Evolutionary conservation across 2,329 filamentous ascomycete species (phyloP), one percentile per base, ranked within the genome.

Genomic region (Alternaria burnsii): DNA sequence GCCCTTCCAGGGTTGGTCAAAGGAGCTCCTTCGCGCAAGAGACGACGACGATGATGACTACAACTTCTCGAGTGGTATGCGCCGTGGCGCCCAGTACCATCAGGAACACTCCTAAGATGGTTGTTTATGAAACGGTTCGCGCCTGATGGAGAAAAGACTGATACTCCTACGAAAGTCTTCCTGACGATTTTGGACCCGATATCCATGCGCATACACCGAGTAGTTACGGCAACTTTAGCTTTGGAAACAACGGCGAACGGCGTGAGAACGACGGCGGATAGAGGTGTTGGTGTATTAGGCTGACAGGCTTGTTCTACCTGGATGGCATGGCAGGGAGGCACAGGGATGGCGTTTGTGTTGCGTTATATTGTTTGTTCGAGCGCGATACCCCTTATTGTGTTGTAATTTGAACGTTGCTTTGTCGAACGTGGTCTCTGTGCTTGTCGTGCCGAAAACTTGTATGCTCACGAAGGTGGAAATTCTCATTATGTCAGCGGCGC

Each of bases 11-110:
- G 75, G 74, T 5, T 77, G 75, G 75, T 71, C 68, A 18, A 74
- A 67, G 58, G 74, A 76, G 11, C 68, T 76, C 4, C 63, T 78
- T 5, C 70, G 68, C 43, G 76, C 76, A 18, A 67, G 71, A 56
- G 69, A 77, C 32, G 66, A 70, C 30, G 62, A 73, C 28, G 76
- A 78, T 22, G 76, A 79, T 52, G 74, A 77, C 43, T 78, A 78
- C 63, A 78, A 78, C 57, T 78, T 78, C 42, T 57, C 71, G 12
- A 70, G 67, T 20, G 68, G 69, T 28, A 62, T 62, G 54, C 62
- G 63, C 18, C 68, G 69, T 14, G 69, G 68, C 28, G 58, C 68
- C 28, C 36, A 61, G 20, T 42, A 60, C 12, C 61, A 63, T 36
- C 59, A 52, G 34, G 41, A 59, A 7, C 40, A 55, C n/a, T 46